Conservation (phyloP, 352 stramenopile species). For the Pythium aristosporum region DNA sequence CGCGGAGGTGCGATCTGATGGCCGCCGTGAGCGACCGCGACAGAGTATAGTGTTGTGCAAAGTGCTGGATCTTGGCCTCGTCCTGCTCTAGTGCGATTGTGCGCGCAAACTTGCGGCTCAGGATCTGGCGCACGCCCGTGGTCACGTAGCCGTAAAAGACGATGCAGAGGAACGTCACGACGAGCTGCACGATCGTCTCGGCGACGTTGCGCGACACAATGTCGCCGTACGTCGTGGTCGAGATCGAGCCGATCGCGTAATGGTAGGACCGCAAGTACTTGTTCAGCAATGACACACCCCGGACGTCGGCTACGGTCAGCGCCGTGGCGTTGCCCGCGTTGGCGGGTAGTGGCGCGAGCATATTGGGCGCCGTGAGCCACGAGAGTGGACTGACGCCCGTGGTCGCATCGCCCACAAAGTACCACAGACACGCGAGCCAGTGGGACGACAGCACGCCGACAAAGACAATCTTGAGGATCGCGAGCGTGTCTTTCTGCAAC, state of each 20-base stretch:
- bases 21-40: slow-evolving; percentile 17
- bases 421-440: slow-evolving; percentile 33
- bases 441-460: slow-evolving; percentile 30
- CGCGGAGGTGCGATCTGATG: slow-evolving; percentile 22
- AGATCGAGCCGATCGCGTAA: slow-evolving; percentile 34
- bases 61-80: slow-evolving; percentile 20
- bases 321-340: slow-evolving; percentile 9
- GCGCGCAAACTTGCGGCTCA: slow-evolving; percentile 24
- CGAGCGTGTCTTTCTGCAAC: slow-evolving; percentile 27
- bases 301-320: slow-evolving; percentile 7
- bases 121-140: slow-evolving; percentile 23
- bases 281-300: slow-evolving; percentile 27
- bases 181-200: slow-evolving; percentile 28
- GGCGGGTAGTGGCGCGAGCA: slow-evolving; percentile 17
- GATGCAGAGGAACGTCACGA: slow-evolving; percentile 29
- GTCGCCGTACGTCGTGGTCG: slow-evolving; percentile 31
- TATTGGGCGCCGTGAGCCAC: slow-evolving; percentile 27
- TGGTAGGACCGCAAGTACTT: slow-evolving; percentile 36
- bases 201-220: slow-evolving; percentile 29
- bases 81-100: slow-evolving; percentile 27
- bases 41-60: slow-evolving; percentile 19
- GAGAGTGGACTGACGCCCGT: slow-evolving; percentile 22
- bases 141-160: slow-evolving; percentile 37
- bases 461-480: slow-evolving; percentile 29
- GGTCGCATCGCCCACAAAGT: slow-evolving; percentile 18